A percentile compares a stretch with the other conserved stretches of the same genome.
Evolutionary conservation across 73 alveolate species (phyloP).

Genomic region (Breviolum minutum): DNA sequence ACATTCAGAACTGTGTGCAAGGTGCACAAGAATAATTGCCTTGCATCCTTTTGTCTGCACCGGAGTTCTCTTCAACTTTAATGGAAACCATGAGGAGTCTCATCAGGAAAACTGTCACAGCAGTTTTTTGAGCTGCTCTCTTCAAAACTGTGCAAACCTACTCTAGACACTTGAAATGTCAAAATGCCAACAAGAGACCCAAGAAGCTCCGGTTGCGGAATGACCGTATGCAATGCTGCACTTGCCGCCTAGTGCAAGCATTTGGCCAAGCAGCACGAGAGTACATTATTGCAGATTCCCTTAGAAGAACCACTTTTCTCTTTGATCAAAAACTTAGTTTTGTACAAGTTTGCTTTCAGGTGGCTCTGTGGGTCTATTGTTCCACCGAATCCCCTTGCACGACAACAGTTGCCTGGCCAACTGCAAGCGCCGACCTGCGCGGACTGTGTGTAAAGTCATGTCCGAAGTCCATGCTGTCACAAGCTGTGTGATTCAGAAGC

Average conservation of each 20-base stretch:
- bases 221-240: conserved; percentile 12
- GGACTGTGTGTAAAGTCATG: neutral
- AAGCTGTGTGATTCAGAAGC: no score
- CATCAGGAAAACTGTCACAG: neutral
- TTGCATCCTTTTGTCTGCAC: neutral
- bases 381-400: neutral
- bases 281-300: neutral
- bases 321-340: no score
- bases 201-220: conserved; percentile 32
- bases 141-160: neutral
- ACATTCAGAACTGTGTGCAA: neutral
- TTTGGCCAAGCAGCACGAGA: neutral
- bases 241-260: conserved; percentile 1
- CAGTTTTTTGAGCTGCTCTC: neutral
- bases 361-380: neutral
- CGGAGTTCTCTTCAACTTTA: neutral
- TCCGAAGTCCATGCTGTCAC: no score
- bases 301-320: neutral
- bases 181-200: neutral
- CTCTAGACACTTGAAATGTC: neutral
- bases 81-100: no score
- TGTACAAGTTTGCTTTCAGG: neutral
- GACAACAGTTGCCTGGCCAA: neutral
- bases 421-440: neutral
- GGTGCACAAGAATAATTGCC: neutral